These are phyloP conservation scores for Venturiaceae sp. DNA, from an alignment of 2,329 filamentous ascomycete genomes.

Conservation along the genomic window DNA sequence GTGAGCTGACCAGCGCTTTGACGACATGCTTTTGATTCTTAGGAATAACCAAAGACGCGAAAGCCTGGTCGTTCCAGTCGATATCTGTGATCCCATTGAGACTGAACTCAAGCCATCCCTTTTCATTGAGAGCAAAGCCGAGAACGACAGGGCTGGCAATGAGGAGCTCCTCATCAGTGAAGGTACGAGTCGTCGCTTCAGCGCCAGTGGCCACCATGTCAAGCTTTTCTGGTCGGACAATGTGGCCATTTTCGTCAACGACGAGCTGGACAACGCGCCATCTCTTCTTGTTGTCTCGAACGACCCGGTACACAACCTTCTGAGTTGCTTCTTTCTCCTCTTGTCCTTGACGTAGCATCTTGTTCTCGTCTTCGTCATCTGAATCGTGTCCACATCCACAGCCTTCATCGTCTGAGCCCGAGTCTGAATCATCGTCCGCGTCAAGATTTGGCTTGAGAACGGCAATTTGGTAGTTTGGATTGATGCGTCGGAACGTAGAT, in stretches of 20 bases:
- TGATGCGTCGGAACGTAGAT: conserved; percentile 70
- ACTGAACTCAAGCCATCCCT: conserved; percentile 81
- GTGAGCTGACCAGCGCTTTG: conserved; percentile 71
- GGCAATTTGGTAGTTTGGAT: conserved; percentile 76
- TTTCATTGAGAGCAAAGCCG: conserved; percentile 80
- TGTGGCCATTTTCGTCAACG: conserved; percentile 43
- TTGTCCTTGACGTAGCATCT: conserved; percentile 24
- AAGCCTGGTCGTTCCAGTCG: conserved; percentile 74
- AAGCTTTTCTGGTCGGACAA: conserved; percentile 44
- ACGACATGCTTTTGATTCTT: conserved; percentile 54
- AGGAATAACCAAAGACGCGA: conserved; percentile 68
- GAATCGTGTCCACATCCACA: conserved; percentile 31
- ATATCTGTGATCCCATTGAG: conserved; percentile 74
- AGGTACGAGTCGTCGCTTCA: conserved; percentile 37
- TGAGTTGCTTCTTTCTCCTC: conserved; percentile 15
- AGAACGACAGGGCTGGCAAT: conserved; percentile 77
- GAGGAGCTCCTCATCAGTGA: conserved; percentile 75
- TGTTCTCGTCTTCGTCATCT: conserved; percentile 40
- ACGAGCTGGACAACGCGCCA: conserved; percentile 44
- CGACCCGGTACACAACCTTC: conserved; percentile 26
- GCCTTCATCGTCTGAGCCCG: conserved; percentile 29
- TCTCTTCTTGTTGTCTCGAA: conserved; percentile 39
- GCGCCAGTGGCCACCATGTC: conserved; percentile 1
- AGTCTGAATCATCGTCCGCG: conserved; percentile 35
- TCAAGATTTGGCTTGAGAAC: conserved; percentile 63